These are phyloP conservation scores for Ogataea saltuana DNA, from an alignment of 805 yeast genomes.

Conservation along the genomic window DNA sequence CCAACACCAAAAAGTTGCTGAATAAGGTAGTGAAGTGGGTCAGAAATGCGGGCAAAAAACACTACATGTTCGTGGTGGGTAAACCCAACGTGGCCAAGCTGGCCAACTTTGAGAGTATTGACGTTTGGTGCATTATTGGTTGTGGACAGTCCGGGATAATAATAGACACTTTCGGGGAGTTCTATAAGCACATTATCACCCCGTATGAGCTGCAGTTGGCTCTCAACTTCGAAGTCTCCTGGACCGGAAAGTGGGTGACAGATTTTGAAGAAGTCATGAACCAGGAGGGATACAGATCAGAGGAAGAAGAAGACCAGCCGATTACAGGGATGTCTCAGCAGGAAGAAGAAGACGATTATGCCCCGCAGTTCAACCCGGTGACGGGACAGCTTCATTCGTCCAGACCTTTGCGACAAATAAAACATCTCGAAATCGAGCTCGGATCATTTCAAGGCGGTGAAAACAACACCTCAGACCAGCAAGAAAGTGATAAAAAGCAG, in stretches of 20 bases:
- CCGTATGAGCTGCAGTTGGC: slow-evolving; percentile 90
- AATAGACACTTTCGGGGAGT: slow-evolving; percentile 74
- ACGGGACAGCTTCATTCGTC: slow-evolving; percentile 76
- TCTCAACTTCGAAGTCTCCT: slow-evolving; percentile 66
- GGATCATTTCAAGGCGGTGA: slow-evolving; percentile 30
- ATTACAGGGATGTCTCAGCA: too few relatives aligned
- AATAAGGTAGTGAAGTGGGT: slow-evolving; percentile 61
- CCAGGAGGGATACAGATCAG: slow-evolving; percentile 38
- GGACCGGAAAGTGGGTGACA: slow-evolving; percentile 95
- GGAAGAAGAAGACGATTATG: slow-evolving; percentile 45
- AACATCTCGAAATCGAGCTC: slow-evolving; percentile 63
- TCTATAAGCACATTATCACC: slow-evolving; percentile 87
- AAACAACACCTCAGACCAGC: slow-evolving; percentile 22
- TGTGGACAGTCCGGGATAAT: slow-evolving; percentile 94
- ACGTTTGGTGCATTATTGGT: slow-evolving; percentile 92
- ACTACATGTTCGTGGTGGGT: slow-evolving; percentile 93
- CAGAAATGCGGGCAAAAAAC: slow-evolving; percentile 79
- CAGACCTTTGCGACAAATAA: slow-evolving; percentile 68
- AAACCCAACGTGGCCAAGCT: slow-evolving; percentile 96
- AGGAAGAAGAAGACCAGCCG: slow-evolving; percentile 28
- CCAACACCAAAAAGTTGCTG: slow-evolving; percentile 69
- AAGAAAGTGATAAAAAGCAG: slow-evolving; percentile 32
- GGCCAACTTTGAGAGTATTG: slow-evolving; percentile 94
- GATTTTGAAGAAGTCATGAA: slow-evolving; percentile 62
- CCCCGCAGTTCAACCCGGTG: slow-evolving; percentile 86